Conservation (phyloP, 345 rosid species). For the Syzygium jambos region DNA sequence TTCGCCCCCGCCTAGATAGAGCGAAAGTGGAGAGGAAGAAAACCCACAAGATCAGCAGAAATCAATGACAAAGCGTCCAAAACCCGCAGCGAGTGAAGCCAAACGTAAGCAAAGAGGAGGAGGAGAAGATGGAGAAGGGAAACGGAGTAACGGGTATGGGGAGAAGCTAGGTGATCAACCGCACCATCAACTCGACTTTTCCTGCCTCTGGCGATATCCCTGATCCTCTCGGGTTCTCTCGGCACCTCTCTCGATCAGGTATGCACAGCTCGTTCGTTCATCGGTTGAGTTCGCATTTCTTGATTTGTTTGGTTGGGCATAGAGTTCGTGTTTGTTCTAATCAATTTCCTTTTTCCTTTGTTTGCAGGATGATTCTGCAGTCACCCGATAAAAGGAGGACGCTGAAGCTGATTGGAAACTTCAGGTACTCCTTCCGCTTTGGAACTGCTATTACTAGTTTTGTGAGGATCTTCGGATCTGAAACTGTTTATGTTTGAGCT, state of each 20-base stretch:
- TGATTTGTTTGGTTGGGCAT: background rate
- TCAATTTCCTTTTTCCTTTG: background rate
- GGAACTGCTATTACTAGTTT: background rate
- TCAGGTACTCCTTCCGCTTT: slow-evolving; percentile 43
- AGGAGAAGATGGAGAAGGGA: too few relatives aligned
- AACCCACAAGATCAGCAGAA: too few relatives aligned
- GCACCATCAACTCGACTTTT: too few relatives aligned
- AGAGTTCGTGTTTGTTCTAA: background rate
- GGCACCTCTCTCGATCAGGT: slow-evolving; percentile 17
- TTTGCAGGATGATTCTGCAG: slow-evolving; percentile 71
- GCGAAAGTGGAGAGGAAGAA: too few relatives aligned
- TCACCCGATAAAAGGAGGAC: slow-evolving; percentile 84
- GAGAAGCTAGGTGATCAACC: too few relatives aligned
- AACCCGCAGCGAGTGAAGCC: too few relatives aligned
- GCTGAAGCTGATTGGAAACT: slow-evolving; percentile 96
- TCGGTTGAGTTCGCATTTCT: background rate
- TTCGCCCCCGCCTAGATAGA: too few relatives aligned
- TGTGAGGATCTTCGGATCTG: background rate
- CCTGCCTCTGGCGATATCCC: too few relatives aligned
- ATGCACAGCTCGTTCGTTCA: background rate
- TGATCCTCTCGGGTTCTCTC: too few relatives aligned
- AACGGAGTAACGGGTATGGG: too few relatives aligned
- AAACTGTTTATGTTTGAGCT: background rate
- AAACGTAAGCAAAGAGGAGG: too few relatives aligned
- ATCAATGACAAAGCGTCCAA: too few relatives aligned